Evolutionary conservation across 495 filamentous ascomycete genomes (phyloP).

Genomic region (Penicillium malachiteum): DNA sequence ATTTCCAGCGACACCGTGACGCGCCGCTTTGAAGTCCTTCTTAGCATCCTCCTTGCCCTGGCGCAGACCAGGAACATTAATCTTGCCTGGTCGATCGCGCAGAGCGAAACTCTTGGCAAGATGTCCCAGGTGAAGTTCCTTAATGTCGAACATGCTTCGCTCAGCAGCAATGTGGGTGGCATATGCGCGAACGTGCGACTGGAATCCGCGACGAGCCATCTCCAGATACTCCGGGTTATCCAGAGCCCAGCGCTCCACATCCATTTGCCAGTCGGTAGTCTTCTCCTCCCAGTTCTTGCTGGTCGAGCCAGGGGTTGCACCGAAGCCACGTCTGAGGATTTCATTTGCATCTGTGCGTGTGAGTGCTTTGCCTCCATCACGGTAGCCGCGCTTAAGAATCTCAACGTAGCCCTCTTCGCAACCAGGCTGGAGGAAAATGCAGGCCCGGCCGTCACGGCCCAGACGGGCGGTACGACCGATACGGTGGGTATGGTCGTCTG

Average conservation of each 20-base stretch:
- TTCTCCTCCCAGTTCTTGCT: conserved; percentile 62
- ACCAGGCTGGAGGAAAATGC: conserved; percentile 87
- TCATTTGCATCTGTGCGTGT: conserved; percentile 57
- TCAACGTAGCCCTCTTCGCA: conserved; percentile 86
- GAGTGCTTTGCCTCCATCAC: conserved; percentile 54
- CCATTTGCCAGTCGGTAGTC: conserved; percentile 76
- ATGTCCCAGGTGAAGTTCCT: conserved; percentile 85
- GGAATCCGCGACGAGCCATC: conserved; percentile 76
- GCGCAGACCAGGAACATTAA: conserved; percentile 67
- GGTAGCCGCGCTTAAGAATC: conserved; percentile 60
- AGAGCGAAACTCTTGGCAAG: conserved; percentile 89
- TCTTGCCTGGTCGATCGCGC: conserved; percentile 82
- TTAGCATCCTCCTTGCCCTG: conserved; percentile 42
- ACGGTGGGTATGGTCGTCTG: conserved; percentile 88
- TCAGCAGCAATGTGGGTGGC: conserved; percentile 88
- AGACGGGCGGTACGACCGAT: conserved; percentile 94
- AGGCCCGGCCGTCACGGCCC: conserved; percentile 81
- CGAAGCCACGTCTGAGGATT: conserved; percentile 61
- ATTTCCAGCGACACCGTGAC: conserved; percentile 33
- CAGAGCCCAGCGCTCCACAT: conserved; percentile 68
- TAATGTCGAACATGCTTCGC: conserved; percentile 82
- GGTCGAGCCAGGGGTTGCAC: conserved; percentile 38
- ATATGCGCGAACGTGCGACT: conserved; percentile 90
- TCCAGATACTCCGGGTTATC: conserved; percentile 62
- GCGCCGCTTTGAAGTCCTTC: conserved; percentile 48